phyloP scores from a whole-genome alignment of 257 asterid genomes.

The Handroanthus guayacan region DNA sequence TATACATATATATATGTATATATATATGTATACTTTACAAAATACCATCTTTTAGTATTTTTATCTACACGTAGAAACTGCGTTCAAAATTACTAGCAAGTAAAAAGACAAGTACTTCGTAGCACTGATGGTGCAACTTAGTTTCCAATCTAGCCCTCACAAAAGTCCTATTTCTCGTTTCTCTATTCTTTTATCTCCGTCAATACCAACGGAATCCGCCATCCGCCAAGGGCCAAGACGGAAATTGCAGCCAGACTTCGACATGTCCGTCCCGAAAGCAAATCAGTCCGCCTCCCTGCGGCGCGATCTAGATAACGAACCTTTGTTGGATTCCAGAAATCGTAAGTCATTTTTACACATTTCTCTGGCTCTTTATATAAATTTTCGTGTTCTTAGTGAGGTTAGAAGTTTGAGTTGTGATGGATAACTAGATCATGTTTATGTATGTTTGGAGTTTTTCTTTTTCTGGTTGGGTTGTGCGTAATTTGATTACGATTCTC shows the following conservation, averaged over 20 bases:
- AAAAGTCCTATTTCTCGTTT: conserved; percentile 41
- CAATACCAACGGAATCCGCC: conserved; percentile 43
- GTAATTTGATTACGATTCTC: conserved; percentile 13
- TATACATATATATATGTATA: too few relatives aligned
- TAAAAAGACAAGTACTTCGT: too few relatives aligned
- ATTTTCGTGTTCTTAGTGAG: not conserved
- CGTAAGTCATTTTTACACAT: conserved; percentile 52
- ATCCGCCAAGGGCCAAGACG: conserved; percentile 28
- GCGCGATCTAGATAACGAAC: conserved; percentile 64
- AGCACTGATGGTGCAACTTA: conserved; percentile 38
- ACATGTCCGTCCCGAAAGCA: conserved; percentile 67
- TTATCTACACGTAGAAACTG: too few relatives aligned
- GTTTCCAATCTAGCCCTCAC: conserved; percentile 57
- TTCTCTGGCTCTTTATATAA: not conserved
- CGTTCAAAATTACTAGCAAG: too few relatives aligned
- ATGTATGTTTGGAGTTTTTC: not conserved
- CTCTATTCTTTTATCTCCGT: conserved; percentile 35
- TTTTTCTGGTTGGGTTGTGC: not conserved
- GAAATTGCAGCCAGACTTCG: conserved; percentile 41
- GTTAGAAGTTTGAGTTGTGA: conserved; percentile 1
- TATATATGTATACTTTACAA: too few relatives aligned
- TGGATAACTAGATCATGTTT: conserved; percentile 9
- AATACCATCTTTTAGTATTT: too few relatives aligned
- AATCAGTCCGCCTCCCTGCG: conserved; percentile 47
- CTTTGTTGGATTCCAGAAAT: conserved; percentile 65